Evolutionary conservation across 257 asterid genomes (phyloP), one percentile per base, ranked within the genome.

Genomic region (Capsicum pubescens): DNA sequence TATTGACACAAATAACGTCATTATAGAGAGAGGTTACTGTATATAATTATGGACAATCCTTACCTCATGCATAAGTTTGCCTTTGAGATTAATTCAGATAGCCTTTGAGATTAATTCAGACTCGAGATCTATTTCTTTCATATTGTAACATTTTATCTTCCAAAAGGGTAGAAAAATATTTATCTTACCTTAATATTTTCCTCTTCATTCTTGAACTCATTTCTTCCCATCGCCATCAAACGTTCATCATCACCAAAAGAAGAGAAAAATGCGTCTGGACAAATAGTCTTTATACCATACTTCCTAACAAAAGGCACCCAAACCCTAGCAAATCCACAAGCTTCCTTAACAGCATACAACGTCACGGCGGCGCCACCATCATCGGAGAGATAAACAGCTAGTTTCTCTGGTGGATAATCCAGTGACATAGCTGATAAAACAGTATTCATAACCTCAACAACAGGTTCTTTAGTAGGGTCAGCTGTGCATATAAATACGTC

Each of bases 391-490:
- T 93, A 94, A 70, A 94, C 95, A 15, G 96, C 92, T 74, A 94
- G 93, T 56, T 93, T 93, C 66, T 92, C 91, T 82, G 89, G 57
- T 57, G 97, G 97, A 83, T 94, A 94, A 63, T 93, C 98, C 55
- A 94, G 52, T 77, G 97, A 91, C 95, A 93, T 92, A 42, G 98
- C 95, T 13, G 98, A 93, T 71, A 94, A 7, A 21, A 94, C 95
- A 79, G 98, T 94, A 87, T 94, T 94, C 95, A 94, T 94, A 85
- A 94, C 97, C 86, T 91, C 96, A 60, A 92, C 87, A 87, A 93
- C 96, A 16, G 97, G 95, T 84, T 94, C 98, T 85, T 93, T 94
- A 69, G 80, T 85, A 9, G 97, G 94, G 81, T 94, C 95, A 8
- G 94, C 95, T 19, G 97, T 92, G 86, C 95, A 93, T 12, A 94